A percentile compares a stretch with the other conserved stretches of the same genome.
phyloP scores from a whole-genome alignment of 2,329 filamentous ascomycete genomes.

The Ophiostoma sp. region DNA sequence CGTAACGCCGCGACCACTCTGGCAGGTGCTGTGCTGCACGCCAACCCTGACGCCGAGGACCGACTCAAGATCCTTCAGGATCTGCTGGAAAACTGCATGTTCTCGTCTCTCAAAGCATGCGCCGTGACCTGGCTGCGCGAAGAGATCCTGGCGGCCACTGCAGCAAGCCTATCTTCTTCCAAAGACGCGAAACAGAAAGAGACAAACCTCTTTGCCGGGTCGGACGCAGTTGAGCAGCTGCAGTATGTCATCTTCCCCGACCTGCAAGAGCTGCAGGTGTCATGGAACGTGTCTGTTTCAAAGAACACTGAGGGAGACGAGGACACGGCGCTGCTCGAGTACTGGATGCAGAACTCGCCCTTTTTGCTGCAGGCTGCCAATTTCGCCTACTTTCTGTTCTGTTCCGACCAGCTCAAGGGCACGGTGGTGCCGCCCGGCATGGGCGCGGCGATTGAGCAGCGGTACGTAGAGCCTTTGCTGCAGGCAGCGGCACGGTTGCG shows the following conservation, averaged over 20 bases:
- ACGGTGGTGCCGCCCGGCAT: conserved; percentile 52
- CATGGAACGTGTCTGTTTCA: conserved; percentile 21
- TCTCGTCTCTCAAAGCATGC: conserved; percentile 56
- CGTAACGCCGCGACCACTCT: conserved; percentile 52
- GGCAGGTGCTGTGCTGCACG: conserved; percentile 51
- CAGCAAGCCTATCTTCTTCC: conserved; percentile 25
- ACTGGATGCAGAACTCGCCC: conserved; percentile 47
- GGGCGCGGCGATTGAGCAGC: conserved; percentile 52
- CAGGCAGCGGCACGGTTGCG: conserved; percentile 32
- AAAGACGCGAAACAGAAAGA: conserved; percentile 31
- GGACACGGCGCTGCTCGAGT: conserved; percentile 40
- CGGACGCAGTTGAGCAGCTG: conserved; percentile 54
- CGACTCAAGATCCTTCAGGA: conserved; percentile 59
- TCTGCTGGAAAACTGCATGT: conserved; percentile 60
- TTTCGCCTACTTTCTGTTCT: conserved; percentile 54
- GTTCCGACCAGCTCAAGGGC: conserved; percentile 37
- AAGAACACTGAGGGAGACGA: conserved; percentile 35
- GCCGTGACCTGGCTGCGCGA: conserved; percentile 60
- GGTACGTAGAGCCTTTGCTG: conserved; percentile 53
- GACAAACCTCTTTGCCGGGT: conserved; percentile 42
- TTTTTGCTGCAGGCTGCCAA: conserved; percentile 58
- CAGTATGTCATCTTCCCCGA: conserved; percentile 59
- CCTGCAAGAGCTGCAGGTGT: conserved; percentile 44
- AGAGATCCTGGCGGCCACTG: conserved; percentile 45
- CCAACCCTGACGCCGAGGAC: conserved; percentile 54